A percentile compares a stretch with the other conserved stretches of the same genome.
phyloP scores from a whole-genome alignment of 1,284 basidiomycete genomes.

The Thelephora terrestris region DNA sequence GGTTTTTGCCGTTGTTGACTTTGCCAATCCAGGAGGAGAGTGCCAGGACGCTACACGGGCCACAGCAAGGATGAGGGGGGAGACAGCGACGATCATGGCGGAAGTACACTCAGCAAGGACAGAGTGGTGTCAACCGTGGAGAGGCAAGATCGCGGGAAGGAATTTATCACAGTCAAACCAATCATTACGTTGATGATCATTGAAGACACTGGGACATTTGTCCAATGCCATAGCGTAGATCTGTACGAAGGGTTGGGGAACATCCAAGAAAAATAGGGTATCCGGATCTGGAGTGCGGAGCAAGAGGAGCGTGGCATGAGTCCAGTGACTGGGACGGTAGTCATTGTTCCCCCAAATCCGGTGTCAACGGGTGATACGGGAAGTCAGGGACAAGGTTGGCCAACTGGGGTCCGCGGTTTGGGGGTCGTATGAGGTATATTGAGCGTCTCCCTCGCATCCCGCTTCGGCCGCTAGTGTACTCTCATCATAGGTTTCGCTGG shows the following conservation, averaged over 20 bases:
- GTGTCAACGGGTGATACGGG: no score
- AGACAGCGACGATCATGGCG: conserved; percentile 75
- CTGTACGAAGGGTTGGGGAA: conserved; percentile 83
- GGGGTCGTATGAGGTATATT: no score
- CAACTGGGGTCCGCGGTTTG: no score
- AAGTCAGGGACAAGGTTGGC: no score
- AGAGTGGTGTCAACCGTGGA: not conserved
- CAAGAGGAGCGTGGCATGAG: no score
- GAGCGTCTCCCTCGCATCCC: no score
- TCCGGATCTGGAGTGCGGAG: conserved; percentile 78
- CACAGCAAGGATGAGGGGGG: conserved; percentile 77
- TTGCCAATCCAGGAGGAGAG: conserved; percentile 70
- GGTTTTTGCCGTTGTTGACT: conserved; percentile 61
- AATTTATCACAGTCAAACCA: conserved; percentile 63
- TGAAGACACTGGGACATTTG: conserved; percentile 65
- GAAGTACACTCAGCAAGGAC: conserved; percentile 60
- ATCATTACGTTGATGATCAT: conserved; percentile 73
- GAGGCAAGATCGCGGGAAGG: not conserved
- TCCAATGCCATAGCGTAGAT: conserved; percentile 76
- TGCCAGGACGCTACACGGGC: conserved; percentile 79
- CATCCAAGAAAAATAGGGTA: conserved; percentile 58
- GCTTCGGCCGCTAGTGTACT: no score
- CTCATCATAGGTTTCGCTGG: no score
- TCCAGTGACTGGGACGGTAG: no score
- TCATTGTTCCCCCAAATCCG: no score